Conservation (phyloP, 352 stramenopile genomes). For the Lagenidium giganteum region DNA sequence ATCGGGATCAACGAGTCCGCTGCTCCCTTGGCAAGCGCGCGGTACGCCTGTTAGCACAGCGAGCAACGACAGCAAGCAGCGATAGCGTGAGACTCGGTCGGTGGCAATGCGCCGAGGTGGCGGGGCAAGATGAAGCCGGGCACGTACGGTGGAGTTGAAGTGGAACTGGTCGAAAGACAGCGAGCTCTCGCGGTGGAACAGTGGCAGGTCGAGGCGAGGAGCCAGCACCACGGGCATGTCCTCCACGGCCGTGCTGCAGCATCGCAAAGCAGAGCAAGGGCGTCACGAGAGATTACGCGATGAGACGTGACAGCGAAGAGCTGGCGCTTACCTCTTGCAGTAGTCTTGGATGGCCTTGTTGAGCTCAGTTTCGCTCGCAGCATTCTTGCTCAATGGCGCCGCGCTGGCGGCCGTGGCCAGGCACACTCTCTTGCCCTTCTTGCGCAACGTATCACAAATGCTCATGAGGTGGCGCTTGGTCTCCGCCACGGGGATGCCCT, state of each 20-base stretch:
- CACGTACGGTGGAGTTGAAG: constrained; percentile 63
- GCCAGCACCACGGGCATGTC: constrained; percentile 51
- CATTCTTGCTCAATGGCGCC: constrained; percentile 32
- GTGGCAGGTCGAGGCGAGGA: constrained; percentile 49
- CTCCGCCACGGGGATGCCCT: constrained; percentile 12
- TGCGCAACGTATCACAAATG: constrained; percentile 60
- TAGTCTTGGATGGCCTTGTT: constrained; percentile 59
- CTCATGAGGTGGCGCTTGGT: constrained; percentile 47
- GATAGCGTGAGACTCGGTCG: constrained; percentile 5
- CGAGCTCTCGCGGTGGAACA: constrained; percentile 43
- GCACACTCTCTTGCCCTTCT: constrained; percentile 67
- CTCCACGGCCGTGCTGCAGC: constrained; percentile 42
- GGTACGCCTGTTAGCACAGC: constrained; percentile 66
- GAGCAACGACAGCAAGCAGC: too few species aligned
- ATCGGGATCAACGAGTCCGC: constrained; percentile 62
- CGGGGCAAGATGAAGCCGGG: neutral
- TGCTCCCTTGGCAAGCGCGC: constrained; percentile 53
- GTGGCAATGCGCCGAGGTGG: constrained; percentile 1
- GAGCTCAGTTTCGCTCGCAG: constrained; percentile 21
- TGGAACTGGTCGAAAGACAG: constrained; percentile 59
- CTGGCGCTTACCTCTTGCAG: constrained; percentile 56
- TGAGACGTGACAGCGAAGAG: too few species aligned
- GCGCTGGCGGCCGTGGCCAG: constrained; percentile 41
- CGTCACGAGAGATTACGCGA: too few species aligned
- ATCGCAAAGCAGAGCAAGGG: too few species aligned